Conservation (phyloP, 2,329 filamentous ascomycete genomes). For the Xylariales sp. region DNA sequence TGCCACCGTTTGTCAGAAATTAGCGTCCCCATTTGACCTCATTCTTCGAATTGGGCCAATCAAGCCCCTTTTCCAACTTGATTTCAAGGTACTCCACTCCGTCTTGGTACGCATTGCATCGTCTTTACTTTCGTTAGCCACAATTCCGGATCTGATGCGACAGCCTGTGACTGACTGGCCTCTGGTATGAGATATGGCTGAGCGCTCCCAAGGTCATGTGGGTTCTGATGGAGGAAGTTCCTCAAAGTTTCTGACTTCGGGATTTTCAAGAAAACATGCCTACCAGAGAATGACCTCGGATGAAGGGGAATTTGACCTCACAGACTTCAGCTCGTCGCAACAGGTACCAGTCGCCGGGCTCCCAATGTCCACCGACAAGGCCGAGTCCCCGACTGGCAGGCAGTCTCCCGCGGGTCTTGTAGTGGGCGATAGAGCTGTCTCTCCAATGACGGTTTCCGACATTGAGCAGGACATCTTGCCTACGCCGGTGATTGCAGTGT, state of each 20-base stretch:
- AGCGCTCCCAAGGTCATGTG: not conserved
- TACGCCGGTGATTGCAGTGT: not conserved
- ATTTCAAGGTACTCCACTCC: too few species aligned
- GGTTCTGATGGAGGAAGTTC: not conserved
- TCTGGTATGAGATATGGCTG: too few species aligned
- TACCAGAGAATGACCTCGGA: slow-evolving; percentile 9
- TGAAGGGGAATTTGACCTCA: slow-evolving; percentile 5
- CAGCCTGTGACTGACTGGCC: too few species aligned
- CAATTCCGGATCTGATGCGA: too few species aligned
- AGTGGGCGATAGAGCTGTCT: not conserved
- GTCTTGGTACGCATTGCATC: too few species aligned
- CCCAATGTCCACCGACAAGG: not conserved
- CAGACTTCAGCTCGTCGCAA: slow-evolving; percentile 2
- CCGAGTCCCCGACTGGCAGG: not conserved
- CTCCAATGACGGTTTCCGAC: not conserved
- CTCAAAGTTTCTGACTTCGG: not conserved
- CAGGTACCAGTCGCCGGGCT: slow-evolving; percentile 3
- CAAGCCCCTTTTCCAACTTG: too few species aligned
- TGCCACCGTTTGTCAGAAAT: too few species aligned
- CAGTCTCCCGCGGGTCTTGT: not conserved
- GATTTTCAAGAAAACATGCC: slow-evolving; percentile 1
- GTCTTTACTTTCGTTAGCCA: too few species aligned
- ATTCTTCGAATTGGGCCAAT: too few species aligned
- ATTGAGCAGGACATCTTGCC: not conserved
- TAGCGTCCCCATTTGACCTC: too few species aligned